Evolutionary conservation across 208 protist genomes (phyloP).

Genomic region (Naegleria fowleri): DNA sequence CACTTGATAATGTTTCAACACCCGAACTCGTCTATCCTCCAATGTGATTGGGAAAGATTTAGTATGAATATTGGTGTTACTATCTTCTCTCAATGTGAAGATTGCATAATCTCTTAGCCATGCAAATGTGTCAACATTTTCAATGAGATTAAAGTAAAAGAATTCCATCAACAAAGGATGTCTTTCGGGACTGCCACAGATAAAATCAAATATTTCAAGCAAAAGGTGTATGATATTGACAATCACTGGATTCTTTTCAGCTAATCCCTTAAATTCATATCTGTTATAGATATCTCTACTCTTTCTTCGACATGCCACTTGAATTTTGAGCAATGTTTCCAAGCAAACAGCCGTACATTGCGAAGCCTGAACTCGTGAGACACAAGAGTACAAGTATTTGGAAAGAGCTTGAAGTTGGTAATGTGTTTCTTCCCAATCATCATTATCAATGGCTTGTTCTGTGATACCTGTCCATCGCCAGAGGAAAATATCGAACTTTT

Average conservation of each 20-base stretch:
- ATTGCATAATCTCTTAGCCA: slow-evolving; percentile 9
- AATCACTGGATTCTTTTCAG: not conserved
- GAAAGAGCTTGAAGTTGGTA: not conserved
- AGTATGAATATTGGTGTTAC: not conserved
- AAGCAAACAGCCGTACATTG: slow-evolving; percentile 19
- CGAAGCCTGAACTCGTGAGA: slow-evolving; percentile 11
- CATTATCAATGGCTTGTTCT: not conserved
- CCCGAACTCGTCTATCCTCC: not conserved
- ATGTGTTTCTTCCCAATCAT: not conserved
- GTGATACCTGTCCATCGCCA: slow-evolving; percentile 21
- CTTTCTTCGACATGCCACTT: not conserved
- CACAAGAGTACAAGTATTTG: not conserved
- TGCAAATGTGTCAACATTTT: not conserved
- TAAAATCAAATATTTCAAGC: slow-evolving; percentile 19
- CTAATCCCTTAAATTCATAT: not conserved
- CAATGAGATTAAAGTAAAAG: slow-evolving; percentile 23
- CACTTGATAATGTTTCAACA: slow-evolving; percentile 15
- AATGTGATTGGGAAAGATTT: not conserved
- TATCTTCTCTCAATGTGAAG: not conserved
- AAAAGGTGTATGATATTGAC: not conserved
- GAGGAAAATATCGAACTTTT: slow-evolving; percentile 23
- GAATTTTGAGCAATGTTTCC: not conserved
- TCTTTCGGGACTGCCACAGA: not conserved
- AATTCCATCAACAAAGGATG: slow-evolving; percentile 23
- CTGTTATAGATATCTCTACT: not conserved